These are phyloP conservation scores for Arachnomyces sp. DNA, from an alignment of 2,329 filamentous ascomycete species.

Conservation along the genomic window DNA sequence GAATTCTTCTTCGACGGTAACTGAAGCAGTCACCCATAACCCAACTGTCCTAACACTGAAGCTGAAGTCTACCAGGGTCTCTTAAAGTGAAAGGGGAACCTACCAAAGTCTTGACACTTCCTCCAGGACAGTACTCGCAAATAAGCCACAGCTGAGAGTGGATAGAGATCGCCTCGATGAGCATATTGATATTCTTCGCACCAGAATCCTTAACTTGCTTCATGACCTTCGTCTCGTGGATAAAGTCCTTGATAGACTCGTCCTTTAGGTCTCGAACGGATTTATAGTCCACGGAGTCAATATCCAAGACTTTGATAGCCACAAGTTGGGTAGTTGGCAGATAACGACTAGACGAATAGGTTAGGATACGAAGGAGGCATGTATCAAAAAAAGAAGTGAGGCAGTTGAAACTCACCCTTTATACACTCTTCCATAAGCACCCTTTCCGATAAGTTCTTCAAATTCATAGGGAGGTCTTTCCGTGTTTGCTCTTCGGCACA, in stretches of 20 bases:
- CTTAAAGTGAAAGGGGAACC: constrained; percentile 18
- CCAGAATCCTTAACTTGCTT: constrained; percentile 55
- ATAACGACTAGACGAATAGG: constrained; percentile 21
- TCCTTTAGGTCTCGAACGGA: constrained; percentile 39
- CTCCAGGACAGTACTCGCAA: constrained; percentile 59
- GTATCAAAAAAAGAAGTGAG: neutral
- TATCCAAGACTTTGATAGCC: constrained; percentile 46
- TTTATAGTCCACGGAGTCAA: constrained; percentile 43
- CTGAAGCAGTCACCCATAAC: neutral
- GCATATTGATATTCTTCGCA: constrained; percentile 56
- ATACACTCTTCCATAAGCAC: constrained; percentile 45
- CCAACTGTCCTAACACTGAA: neutral
- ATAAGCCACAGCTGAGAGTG: constrained; percentile 61
- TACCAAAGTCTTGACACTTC: constrained; percentile 58
- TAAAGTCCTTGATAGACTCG: constrained; percentile 47
- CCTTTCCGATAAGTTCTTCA: constrained; percentile 46
- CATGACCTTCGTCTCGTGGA: constrained; percentile 56
- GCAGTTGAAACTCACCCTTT: constrained; percentile 30
- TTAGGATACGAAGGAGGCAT: constrained; percentile 6
- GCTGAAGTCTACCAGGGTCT: neutral
- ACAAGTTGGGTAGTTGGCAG: constrained; percentile 35
- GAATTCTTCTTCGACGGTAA: neutral
- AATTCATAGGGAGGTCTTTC: constrained; percentile 42
- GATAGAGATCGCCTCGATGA: constrained; percentile 57
- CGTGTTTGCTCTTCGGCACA: constrained; percentile 39